Evolutionary conservation across 208 protist genomes (phyloP).

Genomic region (Angomonas deanei): DNA sequence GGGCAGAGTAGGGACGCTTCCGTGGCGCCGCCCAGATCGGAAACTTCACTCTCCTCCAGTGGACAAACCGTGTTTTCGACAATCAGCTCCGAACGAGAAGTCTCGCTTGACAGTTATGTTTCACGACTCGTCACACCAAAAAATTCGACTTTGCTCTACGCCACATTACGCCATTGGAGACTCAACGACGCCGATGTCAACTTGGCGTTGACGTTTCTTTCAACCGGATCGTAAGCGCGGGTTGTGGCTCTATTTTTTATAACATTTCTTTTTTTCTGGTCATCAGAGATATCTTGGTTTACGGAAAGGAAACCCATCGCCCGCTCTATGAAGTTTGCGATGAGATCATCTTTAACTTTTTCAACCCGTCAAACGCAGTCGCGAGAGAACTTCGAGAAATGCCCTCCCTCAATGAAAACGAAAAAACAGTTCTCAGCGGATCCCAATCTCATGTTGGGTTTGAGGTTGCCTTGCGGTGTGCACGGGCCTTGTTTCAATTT

Average conservation of each 20-base stretch:
- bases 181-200: conserved; percentile 77
- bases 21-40: conserved; percentile 5
- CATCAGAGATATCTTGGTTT: conserved; percentile 65
- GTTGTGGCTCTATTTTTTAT: conserved; percentile 59
- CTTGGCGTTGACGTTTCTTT: conserved; percentile 68
- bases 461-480: conserved; percentile 78
- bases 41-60: conserved; percentile 22
- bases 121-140: conserved; percentile 57
- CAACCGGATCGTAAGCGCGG: conserved; percentile 41
- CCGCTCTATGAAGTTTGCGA: conserved; percentile 75
- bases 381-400: conserved; percentile 32
- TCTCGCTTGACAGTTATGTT: conserved; percentile 65
- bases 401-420: conserved; percentile 17
- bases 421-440: conserved; percentile 38
- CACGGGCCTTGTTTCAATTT: conserved; percentile 73
- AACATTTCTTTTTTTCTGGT: conserved; percentile 67
- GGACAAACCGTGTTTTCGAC: conserved; percentile 37
- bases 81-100: conserved; percentile 65
- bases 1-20: conserved; percentile 1
- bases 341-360: conserved; percentile 77
- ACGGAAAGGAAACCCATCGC: conserved; percentile 59
- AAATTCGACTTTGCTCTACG: conserved; percentile 59
- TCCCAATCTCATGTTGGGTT: conserved; percentile 79
- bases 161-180: conserved; percentile 69
- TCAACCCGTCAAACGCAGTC: conserved; percentile 74